A percentile compares a stretch with the other conserved stretches of the same genome.
Conservation (phyloP, 257 asterid genomes). For the Asclepias syriaca region DNA sequence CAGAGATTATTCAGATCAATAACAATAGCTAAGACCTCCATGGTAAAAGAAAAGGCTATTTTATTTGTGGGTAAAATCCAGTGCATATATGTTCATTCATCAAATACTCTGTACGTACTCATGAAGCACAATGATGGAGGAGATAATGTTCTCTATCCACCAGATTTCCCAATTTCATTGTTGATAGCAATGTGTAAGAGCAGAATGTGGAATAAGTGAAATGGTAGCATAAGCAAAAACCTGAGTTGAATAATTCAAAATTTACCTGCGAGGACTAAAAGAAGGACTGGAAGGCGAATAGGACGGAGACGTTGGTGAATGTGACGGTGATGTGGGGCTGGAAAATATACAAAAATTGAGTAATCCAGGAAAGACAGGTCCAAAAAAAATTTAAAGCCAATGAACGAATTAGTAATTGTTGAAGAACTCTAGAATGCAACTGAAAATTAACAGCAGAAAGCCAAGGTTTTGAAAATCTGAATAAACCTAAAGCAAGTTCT, state of each 20-base stretch:
- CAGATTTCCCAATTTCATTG: not conserved
- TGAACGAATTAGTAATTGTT: not conserved
- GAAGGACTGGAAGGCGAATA: slow-evolving; percentile 96
- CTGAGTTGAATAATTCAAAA: slow-evolving; percentile 13
- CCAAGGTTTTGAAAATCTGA: not conserved
- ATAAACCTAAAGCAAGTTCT: not conserved
- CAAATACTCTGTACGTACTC: not conserved
- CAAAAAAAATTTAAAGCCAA: not conserved
- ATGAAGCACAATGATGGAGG: not conserved
- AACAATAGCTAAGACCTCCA: not conserved
- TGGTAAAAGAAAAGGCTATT: not conserved
- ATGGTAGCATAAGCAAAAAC: not conserved
- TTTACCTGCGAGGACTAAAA: slow-evolving; percentile 95
- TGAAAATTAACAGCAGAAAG: not conserved
- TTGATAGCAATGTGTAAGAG: not conserved
- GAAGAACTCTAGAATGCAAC: slow-evolving; percentile 3
- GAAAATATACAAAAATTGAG: not conserved
- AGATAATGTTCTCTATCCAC: no score
- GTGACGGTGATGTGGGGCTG: slow-evolving; percentile 94
- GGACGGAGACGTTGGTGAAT: slow-evolving; percentile 89
- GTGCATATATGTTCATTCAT: not conserved
- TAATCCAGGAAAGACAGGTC: not conserved
- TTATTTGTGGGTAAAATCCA: not conserved
- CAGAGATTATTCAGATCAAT: not conserved
- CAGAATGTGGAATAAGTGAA: not conserved